Evolutionary conservation across 768 basidiomycete genomes (phyloP).

Genomic region (Hygrocybe coccinea): DNA sequence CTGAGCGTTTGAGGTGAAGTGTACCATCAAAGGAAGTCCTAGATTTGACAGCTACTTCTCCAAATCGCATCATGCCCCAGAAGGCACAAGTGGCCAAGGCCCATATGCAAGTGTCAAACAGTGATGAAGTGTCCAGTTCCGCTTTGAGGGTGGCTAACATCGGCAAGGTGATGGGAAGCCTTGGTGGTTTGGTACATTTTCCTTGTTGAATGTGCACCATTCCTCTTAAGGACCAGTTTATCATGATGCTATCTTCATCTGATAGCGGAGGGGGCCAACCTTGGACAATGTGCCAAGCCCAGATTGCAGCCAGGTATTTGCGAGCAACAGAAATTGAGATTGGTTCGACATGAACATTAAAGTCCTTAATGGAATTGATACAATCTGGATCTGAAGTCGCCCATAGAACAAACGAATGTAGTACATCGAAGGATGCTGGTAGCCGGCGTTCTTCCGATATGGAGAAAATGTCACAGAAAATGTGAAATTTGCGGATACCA

Average conservation of each 20-base stretch:
- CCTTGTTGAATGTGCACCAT: conserved; percentile 19
- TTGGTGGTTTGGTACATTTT: conserved; percentile 14
- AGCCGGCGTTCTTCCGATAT: conserved; percentile 24
- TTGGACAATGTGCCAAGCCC: conserved; percentile 39
- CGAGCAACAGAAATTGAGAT: conserved; percentile 18
- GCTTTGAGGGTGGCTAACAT: conserved; percentile 26
- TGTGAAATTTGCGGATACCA: conserved; percentile 27
- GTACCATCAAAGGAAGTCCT: conserved; percentile 15
- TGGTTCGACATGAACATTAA: conserved; percentile 26
- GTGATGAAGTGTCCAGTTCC: conserved; percentile 18
- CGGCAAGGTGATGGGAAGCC: conserved; percentile 30
- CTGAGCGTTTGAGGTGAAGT: conserved; percentile 22
- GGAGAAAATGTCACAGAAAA: no score
- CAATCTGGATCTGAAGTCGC: conserved; percentile 27
- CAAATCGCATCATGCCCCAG: conserved; percentile 38
- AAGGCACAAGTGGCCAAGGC: conserved; percentile 34
- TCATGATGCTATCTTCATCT: conserved; percentile 11
- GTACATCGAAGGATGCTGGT: conserved; percentile 23
- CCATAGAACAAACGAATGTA: conserved; percentile 41
- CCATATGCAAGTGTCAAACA: conserved; percentile 41
- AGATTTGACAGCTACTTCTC: conserved; percentile 30
- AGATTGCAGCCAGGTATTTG: no score
- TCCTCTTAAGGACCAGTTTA: no score
- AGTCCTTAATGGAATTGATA: conserved; percentile 3
- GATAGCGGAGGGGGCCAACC: conserved; percentile 34